A percentile compares a stretch with the other conserved stretches of the same genome.
phyloP scores from a whole-genome alignment of 2,329 filamentous ascomycete genomes.

The Talaromyces verruculosus region DNA sequence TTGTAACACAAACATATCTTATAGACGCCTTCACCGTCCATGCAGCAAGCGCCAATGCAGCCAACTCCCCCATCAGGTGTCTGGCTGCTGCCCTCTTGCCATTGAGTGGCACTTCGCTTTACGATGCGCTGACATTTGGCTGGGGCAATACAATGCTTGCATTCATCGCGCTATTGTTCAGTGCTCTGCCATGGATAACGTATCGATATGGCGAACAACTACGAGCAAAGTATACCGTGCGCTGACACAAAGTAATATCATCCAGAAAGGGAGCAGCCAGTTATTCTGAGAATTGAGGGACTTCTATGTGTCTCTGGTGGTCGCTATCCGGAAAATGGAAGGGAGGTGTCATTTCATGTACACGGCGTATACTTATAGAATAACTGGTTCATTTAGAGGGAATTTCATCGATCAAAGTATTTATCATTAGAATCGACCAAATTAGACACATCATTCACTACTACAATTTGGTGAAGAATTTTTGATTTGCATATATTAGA shows the following conservation, averaged over 20 bases:
- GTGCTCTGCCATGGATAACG: slow-evolving; percentile 3
- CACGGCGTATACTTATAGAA: neutral
- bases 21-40: slow-evolving; percentile 4
- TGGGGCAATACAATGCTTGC: slow-evolving; percentile 11
- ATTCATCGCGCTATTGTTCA: slow-evolving; percentile 3
- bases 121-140: neutral
- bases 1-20: slow-evolving; percentile 3
- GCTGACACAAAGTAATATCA: neutral
- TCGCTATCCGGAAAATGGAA: neutral
- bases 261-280: neutral
- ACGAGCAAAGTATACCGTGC: neutral
- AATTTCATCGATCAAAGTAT: neutral
- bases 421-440: neutral
- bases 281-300: neutral
- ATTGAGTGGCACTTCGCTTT: neutral
- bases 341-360: neutral
- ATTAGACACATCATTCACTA: neutral
- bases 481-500: neutral
- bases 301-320: neutral
- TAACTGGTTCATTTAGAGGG: neutral
- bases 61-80: neutral
- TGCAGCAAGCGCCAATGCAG: slow-evolving; percentile 4
- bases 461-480: neutral
- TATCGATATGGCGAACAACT: slow-evolving; percentile 8
- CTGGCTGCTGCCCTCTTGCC: slow-evolving; percentile 7